These are phyloP conservation scores for Dicorynia guianensis DNA, from an alignment of 306 rosid species.

Conservation along the genomic window DNA sequence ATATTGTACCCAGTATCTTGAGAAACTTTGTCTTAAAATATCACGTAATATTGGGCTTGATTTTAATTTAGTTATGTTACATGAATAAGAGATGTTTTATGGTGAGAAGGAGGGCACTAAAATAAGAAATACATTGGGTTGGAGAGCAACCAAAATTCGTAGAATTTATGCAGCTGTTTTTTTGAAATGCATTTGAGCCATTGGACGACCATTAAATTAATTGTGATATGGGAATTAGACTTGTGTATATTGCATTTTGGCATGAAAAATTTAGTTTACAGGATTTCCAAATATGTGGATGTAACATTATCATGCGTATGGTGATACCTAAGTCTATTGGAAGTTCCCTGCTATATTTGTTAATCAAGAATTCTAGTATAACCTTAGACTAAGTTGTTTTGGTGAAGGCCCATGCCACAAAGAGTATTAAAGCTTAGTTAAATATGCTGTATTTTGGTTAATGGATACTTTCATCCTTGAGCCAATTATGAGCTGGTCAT, in stretches of 20 bases:
- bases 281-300: background rate
- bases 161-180: too few relatives aligned
- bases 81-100: too few relatives aligned
- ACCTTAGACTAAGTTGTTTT: background rate
- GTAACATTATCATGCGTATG: background rate
- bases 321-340: background rate
- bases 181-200: too few relatives aligned
- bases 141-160: too few relatives aligned
- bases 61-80: background rate
- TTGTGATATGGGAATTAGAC: background rate
- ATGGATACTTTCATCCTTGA: constrained; percentile 8
- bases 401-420: background rate
- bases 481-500: background rate
- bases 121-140: background rate
- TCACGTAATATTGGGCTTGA: background rate
- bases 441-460: background rate
- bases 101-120: background rate
- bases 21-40: background rate
- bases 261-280: background rate
- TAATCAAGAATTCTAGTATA: background rate
- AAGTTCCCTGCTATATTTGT: background rate
- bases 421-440: background rate
- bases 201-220: background rate
- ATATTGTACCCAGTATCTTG: background rate
- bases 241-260: background rate